Evolutionary conservation across 2,329 filamentous ascomycete genomes (phyloP).

Genomic region (Botrytis medusae): DNA sequence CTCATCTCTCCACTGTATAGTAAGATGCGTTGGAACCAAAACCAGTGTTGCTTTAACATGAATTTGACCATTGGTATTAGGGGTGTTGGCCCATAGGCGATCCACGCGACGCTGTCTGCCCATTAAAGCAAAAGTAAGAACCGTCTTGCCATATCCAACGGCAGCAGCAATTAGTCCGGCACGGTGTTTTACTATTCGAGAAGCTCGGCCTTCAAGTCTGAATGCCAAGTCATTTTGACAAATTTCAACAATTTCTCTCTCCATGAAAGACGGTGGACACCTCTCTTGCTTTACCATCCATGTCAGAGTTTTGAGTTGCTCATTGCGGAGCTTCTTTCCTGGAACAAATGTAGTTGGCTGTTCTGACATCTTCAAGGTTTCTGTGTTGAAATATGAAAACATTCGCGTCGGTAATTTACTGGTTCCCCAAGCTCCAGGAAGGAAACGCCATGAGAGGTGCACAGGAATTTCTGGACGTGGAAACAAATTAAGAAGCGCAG

Average conservation of each 20-base stretch:
- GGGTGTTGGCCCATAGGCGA: background rate
- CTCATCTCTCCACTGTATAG: slow-evolving; percentile 58
- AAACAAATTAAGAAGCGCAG: slow-evolving; percentile 23
- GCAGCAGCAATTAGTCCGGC: slow-evolving; percentile 64
- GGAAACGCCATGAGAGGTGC: slow-evolving; percentile 47
- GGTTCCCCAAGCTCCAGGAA: slow-evolving; percentile 46
- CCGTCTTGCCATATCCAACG: slow-evolving; percentile 67
- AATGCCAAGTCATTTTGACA: slow-evolving; percentile 51
- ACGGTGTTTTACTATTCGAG: slow-evolving; percentile 44
- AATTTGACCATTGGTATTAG: slow-evolving; percentile 23
- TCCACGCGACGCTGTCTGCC: background rate
- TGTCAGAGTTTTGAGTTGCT: slow-evolving; percentile 54
- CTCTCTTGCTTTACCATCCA: slow-evolving; percentile 62
- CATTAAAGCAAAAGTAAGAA: slow-evolving; percentile 44
- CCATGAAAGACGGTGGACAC: slow-evolving; percentile 48
- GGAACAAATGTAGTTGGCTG: slow-evolving; percentile 41
- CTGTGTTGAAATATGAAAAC: slow-evolving; percentile 21
- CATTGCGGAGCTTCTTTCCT: slow-evolving; percentile 43
- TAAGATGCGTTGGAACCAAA: slow-evolving; percentile 55
- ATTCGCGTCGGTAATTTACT: slow-evolving; percentile 25
- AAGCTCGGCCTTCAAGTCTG: slow-evolving; percentile 56
- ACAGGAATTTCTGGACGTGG: slow-evolving; percentile 24
- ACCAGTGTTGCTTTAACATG: slow-evolving; percentile 58
- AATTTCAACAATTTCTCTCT: slow-evolving; percentile 59
- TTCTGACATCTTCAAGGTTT: background rate